Evolutionary conservation across 345 rosid genomes (phyloP), one percentile per base, ranked within the genome.

Genomic region (Moricandia moricandioides): DNA sequence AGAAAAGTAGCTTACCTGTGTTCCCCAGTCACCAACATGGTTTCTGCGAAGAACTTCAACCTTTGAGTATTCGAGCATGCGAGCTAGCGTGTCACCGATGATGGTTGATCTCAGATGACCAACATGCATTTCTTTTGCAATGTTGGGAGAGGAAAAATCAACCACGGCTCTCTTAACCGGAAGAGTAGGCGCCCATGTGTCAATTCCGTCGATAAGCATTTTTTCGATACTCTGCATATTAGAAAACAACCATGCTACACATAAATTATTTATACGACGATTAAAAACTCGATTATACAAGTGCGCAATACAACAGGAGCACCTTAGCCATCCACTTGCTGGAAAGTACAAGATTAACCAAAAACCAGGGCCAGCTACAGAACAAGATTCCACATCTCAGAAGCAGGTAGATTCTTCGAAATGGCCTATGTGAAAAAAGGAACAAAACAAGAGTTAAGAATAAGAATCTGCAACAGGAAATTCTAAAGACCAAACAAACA

Each of bases 11-110:
- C 4, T 39, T 75, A 94, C 98, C 96, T 95, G 99, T 70, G 99
- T 95, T 52, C 99, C 99, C 99, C 99, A 95, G 62, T 95, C 99
- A 75, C 98, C 98, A 82, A 94, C 98, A 87, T 94, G 98, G 83
- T 94, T 94, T 66, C 98, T 84, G 17, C 99, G 91, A 45, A 95
- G 92, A 75, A 95, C 99, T 51, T 90, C 89, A 75, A 89, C 96
- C 4, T 90, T 85, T 6, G 99, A 92, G 83, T 78, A 95, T 75
- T 95, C 97, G 66, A 95, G 96, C 93, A 95, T 87, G 37, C 97
- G 92, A 18, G 99, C 92, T 62, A 95, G 73, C 0, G 99, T 87
- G 79, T 95, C 99, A 55, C 99, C 99, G 65, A 95, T 86, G 76
- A 95, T 92, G 17, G 99, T 95, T 59, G 99, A 90, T 74, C 99